A percentile compares a stretch with the other conserved stretches of the same genome.
Conservation (phyloP, 163 green algal species). For the Scenedesmus sp. region DNA sequence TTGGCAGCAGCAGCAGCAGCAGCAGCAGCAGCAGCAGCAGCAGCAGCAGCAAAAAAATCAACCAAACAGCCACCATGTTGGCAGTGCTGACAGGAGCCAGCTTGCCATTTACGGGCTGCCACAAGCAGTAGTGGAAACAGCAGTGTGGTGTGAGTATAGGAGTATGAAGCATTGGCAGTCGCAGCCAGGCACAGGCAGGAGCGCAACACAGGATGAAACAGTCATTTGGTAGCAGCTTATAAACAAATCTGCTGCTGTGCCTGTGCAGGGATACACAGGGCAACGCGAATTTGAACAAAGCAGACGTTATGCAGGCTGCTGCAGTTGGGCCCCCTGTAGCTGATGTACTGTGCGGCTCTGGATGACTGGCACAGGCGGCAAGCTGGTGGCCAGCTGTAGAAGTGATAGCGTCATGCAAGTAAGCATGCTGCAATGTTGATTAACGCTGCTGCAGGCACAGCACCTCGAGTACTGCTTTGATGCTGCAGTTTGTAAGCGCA, state of each 20-base stretch:
- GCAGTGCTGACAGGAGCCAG: constrained; percentile 76
- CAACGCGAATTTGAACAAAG: not conserved
- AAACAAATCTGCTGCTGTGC: too few relatives aligned
- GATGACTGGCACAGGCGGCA: too few relatives aligned
- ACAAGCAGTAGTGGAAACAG: not conserved
- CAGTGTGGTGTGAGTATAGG: not conserved
- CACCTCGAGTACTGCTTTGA: not conserved
- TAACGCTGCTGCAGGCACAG: not conserved
- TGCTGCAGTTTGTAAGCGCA: not conserved
- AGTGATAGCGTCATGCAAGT: not conserved
- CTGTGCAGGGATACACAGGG: too few relatives aligned
- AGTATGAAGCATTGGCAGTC: too few relatives aligned
- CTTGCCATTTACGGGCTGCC: constrained; percentile 82
- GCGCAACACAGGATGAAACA: too few relatives aligned
- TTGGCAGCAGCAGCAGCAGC: not conserved
- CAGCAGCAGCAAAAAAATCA: not conserved
- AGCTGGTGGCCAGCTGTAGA: not conserved
- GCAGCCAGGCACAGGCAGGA: too few relatives aligned
- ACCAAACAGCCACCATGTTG: constrained; percentile 71
- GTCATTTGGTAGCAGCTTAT: too few relatives aligned
- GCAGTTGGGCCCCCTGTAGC: not conserved
- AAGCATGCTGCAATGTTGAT: not conserved
- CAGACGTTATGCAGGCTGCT: not conserved
- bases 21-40: not conserved
- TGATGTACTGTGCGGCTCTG: not conserved